These are phyloP conservation scores for Capronia americana DNA, from an alignment of 2,329 filamentous ascomycete species.

Conservation along the genomic window DNA sequence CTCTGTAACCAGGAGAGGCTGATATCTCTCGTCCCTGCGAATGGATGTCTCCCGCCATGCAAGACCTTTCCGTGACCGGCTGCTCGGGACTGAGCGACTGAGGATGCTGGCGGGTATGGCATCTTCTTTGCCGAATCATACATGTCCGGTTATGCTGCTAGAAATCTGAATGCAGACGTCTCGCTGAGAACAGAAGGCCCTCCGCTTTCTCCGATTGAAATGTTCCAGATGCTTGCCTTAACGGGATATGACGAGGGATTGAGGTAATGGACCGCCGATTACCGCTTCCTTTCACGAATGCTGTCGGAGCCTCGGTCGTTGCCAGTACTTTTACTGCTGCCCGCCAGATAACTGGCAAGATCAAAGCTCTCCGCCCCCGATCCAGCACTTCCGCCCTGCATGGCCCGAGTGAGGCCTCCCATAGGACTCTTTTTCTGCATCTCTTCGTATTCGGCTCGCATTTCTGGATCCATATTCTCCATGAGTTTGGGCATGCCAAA, in stretches of 20 bases:
- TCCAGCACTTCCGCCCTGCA: slow-evolving; percentile 55
- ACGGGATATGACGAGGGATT: not conserved
- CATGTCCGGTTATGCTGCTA: too few relatives aligned
- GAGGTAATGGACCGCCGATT: not conserved
- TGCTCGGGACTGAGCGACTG: too few relatives aligned
- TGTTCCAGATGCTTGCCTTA: not conserved
- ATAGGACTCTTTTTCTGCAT: slow-evolving; percentile 79
- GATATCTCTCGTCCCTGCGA: too few relatives aligned
- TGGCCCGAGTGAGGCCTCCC: slow-evolving; percentile 63
- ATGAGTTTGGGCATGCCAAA: slow-evolving; percentile 94
- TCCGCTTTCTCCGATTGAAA: not conserved
- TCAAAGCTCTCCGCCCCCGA: slow-evolving; percentile 68
- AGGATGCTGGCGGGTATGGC: too few relatives aligned
- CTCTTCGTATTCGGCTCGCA: slow-evolving; percentile 88
- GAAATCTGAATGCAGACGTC: too few relatives aligned
- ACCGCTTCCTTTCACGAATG: slow-evolving; percentile 36
- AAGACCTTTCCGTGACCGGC: too few relatives aligned
- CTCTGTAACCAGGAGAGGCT: too few relatives aligned
- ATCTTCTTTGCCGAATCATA: too few relatives aligned
- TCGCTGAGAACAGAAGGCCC: not conserved
- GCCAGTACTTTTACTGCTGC: slow-evolving; percentile 45
- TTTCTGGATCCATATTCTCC: slow-evolving; percentile 98
- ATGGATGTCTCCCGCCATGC: too few relatives aligned
- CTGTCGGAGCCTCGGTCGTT: slow-evolving; percentile 25
- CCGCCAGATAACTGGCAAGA: slow-evolving; percentile 72